phyloP scores from a whole-genome alignment of 495 filamentous ascomycete genomes.

The Penicillium dipodomyicola region DNA sequence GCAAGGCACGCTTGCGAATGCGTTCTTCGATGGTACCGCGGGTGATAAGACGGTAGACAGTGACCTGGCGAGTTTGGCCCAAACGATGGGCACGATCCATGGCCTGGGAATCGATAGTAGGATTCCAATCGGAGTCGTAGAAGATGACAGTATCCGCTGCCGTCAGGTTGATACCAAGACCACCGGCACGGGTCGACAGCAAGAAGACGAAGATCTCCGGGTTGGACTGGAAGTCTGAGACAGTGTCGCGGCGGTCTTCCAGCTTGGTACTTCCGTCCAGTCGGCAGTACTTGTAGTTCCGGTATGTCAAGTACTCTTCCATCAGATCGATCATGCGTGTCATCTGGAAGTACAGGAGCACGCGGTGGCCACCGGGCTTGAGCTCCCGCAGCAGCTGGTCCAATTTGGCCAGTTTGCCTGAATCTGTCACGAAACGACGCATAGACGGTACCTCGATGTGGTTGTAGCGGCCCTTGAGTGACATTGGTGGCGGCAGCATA shows the following conservation, averaged over 20 bases:
- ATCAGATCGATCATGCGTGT: conserved; percentile 99
- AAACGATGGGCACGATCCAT: conserved; percentile 99
- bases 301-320: conserved; percentile 98
- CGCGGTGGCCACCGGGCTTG: conserved; percentile 89
- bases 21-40: conserved; percentile 97
- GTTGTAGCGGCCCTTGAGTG: conserved; percentile 77
- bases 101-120: conserved; percentile 96
- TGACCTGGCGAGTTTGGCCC: conserved; percentile 93
- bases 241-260: conserved; percentile 94
- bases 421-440: conserved; percentile 96
- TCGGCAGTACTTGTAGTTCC: conserved; percentile 97
- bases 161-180: conserved; percentile 96
- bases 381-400: conserved; percentile 83
- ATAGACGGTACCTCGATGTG: conserved; percentile 96
- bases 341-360: conserved; percentile 99
- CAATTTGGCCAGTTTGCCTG: conserved; percentile 89
- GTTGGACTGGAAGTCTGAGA: conserved; percentile 90
- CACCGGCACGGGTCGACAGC: conserved; percentile 92
- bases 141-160: conserved; percentile 94
- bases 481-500: conserved; percentile 72
- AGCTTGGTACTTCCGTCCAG: conserved; percentile 98
- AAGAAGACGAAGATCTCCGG: conserved; percentile 96
- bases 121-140: conserved; percentile 99
- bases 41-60: conserved; percentile 96
- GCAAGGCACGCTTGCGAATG: conserved; percentile 92